These are phyloP conservation scores for Nakataea oryzae DNA, from an alignment of 2,329 filamentous ascomycete species.

Conservation along the genomic window DNA sequence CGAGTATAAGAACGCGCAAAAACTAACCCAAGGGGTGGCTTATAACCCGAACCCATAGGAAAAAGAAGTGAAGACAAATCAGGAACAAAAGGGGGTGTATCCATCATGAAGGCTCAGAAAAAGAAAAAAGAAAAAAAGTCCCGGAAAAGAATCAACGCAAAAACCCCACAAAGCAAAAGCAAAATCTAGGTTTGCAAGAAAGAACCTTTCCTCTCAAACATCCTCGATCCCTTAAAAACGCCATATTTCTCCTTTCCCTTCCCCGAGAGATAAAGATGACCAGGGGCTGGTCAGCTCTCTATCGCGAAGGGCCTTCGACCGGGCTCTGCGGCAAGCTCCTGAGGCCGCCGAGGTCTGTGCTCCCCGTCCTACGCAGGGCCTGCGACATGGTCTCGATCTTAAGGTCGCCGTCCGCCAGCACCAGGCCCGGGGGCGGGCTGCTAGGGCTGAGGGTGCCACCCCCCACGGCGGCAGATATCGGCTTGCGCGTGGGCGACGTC, in stretches of 20 bases:
- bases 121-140: constrained; percentile 4
- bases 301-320: constrained; percentile 28
- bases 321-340: constrained; percentile 50
- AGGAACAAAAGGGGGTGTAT: not conserved
- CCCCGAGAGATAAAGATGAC: constrained; percentile 1
- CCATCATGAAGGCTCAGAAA: constrained; percentile 7
- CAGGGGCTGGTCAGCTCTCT: not conserved
- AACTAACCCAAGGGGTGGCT: not conserved
- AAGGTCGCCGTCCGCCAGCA: constrained; percentile 46
- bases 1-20: not conserved
- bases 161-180: not conserved
- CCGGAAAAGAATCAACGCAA: not conserved
- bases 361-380: constrained; percentile 74
- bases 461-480: constrained; percentile 22
- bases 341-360: constrained; percentile 58
- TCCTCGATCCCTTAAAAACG: not conserved
- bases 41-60: not conserved
- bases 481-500: constrained; percentile 49
- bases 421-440: constrained; percentile 41
- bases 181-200: not conserved
- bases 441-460: constrained; percentile 17
- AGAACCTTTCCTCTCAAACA: not conserved
- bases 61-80: not conserved
- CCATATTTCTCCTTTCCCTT: not conserved
- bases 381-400: constrained; percentile 93